Evolutionary conservation across 2,329 filamentous ascomycete species (phyloP).

Genomic region (Aspergillus sp.): DNA sequence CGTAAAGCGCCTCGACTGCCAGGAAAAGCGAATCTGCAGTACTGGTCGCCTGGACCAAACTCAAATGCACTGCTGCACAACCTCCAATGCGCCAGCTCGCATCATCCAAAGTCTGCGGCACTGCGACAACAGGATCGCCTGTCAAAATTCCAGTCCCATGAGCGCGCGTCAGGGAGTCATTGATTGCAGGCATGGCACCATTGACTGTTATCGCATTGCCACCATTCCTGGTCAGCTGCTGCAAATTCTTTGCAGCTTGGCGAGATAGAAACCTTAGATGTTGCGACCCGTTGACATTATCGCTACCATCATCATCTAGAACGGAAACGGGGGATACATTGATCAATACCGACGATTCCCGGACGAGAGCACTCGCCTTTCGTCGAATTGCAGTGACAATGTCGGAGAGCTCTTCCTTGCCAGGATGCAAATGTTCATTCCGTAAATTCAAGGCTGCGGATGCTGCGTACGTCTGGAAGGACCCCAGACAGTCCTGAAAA

Average conservation of each 20-base stretch:
- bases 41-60: conserved; percentile 69
- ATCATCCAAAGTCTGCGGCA: conserved; percentile 81
- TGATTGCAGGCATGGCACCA: conserved; percentile 74
- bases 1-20: conserved; percentile 74
- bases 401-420: conserved; percentile 83
- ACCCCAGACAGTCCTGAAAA: conserved; percentile 90
- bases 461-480: conserved; percentile 91
- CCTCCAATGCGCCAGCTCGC: conserved; percentile 89
- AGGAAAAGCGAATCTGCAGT: conserved; percentile 63
- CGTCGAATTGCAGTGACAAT: conserved; percentile 81
- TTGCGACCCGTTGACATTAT: conserved; percentile 61
- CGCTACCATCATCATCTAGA: conserved; percentile 71
- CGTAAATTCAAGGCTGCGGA: conserved; percentile 83
- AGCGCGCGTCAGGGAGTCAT: conserved; percentile 73
- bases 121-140: conserved; percentile 71
- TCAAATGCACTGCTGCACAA: conserved; percentile 75
- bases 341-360: conserved; percentile 71
- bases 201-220: conserved; percentile 80
- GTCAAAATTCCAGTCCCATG: conserved; percentile 76
- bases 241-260: conserved; percentile 58
- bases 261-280: conserved; percentile 69
- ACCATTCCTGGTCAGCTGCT: conserved; percentile 61
- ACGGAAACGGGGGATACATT: conserved; percentile 75
- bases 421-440: conserved; percentile 82
- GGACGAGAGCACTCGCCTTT: conserved; percentile 72